Base-by-base conservation (phyloP, 257 asterid genomes). In the Ajuga chamaepitys region DNA sequence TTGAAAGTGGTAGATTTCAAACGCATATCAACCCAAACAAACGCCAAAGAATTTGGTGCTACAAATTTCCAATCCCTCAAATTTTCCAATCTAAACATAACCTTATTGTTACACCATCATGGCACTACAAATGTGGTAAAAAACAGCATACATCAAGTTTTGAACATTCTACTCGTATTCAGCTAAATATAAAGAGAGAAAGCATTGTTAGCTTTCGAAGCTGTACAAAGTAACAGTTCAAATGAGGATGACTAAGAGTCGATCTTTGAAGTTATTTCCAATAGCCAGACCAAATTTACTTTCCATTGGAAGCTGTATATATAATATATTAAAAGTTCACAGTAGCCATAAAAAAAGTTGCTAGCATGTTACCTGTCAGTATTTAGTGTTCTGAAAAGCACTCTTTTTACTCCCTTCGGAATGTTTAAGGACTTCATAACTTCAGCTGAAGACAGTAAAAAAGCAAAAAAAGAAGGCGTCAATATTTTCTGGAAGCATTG, bases 351-450 rank as follows among this genome's bases (percentile, higher is more conserved):
- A 9, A 52, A 16, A 25, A n/a, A 46, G 48, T 38, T 64, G 54
- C 21, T 26, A 46, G 4, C 18, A 24, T 16, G 22, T 74, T 78
- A 89, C 99, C 99, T 94, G 89, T 94, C 99, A 0, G 96, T 85
- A 79, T 94, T 94, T 12, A 90, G 81, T 34, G 99, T 94, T 76
- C 97, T 78, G 81, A 94, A 94, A 62, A 94, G 86, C 41, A 94
- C 97, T 70, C 99, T 88, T 74, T 61, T 86, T 52, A 90, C 95
- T 62, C 99, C 99, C 81, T 67, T 83, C 4, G 99, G 99, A 28
- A 94, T 90, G 78, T 83, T 56, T 34, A 90, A 80, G 61, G 96
- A 86, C 83, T 86, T 81, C 99, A 94, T 86, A 24, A 80, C 96
- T 53, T 88, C 92, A 75, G 96, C 99, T 93, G 83, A 75, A 60